Base-by-base conservation (phyloP, 768 basidiomycete genomes). In the Tremella yokohamensis region DNA sequence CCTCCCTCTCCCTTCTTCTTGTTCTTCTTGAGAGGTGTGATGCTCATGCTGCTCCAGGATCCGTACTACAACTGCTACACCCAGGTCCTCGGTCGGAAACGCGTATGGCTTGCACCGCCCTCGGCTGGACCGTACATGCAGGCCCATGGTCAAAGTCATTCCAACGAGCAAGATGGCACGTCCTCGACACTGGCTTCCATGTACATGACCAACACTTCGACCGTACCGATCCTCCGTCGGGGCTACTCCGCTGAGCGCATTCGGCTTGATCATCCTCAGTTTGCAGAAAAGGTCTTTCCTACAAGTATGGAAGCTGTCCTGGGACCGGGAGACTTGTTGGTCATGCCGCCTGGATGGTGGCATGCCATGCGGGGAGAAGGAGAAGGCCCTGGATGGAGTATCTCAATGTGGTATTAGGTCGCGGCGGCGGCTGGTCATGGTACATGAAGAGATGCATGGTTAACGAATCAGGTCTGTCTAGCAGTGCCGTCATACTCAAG, bases 61-160 rank as follows among this genome's bases (percentile, higher is more conserved):
- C 93, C 93, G 2, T 96, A 86, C 77, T 89, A 84, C 78, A 99
- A 99, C 74, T 82, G 87, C 61, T 98, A 89, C 74, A 84, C 86
- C 0, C 96, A 98, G 79, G 82, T 96, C 6, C 85, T 89, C 13
- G 94, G 96, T 24, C 77, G 80, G 25, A 98, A 98, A 78, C 88
- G 85, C 6, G 83, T 98, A 20, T 97, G 94, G 91, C 79, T 97
- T 52, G 90, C 92, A 0, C 87, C 90, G 4, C 88, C 91, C 8
- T 66, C 75, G 7, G 54, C 63, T 11, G 26, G 45, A 0, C 48
- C 56, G 0, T 44, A 61, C 40, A 79, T 97, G 88, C 82, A 85
- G 68, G 80, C 84, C 1, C 56, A 67, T 52, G 61, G 54, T 2
- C 49, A 25, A 1, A 54, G 50, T 6, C 42, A 22, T 34, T 45